Conservation (phyloP, 495 filamentous ascomycete genomes). For the Talaromyces proteolyticus region DNA sequence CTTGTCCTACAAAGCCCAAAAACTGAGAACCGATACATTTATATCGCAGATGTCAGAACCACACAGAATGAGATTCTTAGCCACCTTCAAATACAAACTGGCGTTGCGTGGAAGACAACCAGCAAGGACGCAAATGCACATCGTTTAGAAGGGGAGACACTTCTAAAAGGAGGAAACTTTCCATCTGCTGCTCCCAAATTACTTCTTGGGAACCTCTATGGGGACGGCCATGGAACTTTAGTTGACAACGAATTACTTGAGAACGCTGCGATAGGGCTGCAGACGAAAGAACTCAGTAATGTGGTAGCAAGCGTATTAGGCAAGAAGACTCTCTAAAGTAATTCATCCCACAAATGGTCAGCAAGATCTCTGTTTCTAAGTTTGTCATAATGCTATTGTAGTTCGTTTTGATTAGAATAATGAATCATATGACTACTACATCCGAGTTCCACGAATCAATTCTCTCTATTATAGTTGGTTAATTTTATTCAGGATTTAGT, state of each 20-base stretch:
- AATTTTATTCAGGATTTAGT: too few relatives aligned
- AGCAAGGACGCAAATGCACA: conserved; percentile 4
- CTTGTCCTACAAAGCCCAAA: conserved; percentile 27
- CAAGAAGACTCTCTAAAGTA: not conserved
- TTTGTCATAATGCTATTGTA: too few relatives aligned
- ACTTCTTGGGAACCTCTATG: not conserved
- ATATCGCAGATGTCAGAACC: conserved; percentile 34
- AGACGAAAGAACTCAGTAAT: not conserved
- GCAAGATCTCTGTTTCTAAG: too few relatives aligned
- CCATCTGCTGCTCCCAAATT: not conserved
- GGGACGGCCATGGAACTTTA: not conserved
- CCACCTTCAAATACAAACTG: conserved; percentile 32
- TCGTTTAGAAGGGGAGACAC: not conserved
- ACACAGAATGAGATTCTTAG: conserved; percentile 41
- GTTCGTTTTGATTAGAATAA: too few relatives aligned
- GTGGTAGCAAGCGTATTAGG: not conserved
- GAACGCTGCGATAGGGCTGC: not conserved
- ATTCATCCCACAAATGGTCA: too few relatives aligned
- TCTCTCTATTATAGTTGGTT: too few relatives aligned
- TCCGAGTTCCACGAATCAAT: too few relatives aligned
- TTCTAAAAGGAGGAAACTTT: not conserved
- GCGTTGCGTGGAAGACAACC: conserved; percentile 29
- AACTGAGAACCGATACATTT: conserved; percentile 43
- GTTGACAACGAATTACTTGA: not conserved
- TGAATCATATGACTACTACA: too few relatives aligned